Base-by-base conservation (phyloP, 805 yeast genomes). In the Debaryomyces prosopidis region DNA sequence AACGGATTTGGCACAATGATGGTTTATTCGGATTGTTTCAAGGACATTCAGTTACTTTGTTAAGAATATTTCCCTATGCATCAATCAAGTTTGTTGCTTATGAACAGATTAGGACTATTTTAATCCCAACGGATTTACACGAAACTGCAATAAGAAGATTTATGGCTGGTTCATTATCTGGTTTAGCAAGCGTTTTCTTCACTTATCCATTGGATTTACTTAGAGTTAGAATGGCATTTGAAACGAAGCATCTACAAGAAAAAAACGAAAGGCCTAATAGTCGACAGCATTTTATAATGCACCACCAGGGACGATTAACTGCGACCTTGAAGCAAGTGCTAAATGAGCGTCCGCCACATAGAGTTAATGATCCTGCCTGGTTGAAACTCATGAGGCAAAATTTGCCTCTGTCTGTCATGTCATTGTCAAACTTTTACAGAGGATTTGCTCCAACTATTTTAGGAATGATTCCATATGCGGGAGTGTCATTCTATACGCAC, bases 391-490 rank as follows among this genome's bases (percentile, higher is more conserved):
- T 62, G 65, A 54, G 77, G 43, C 50, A 56, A 50, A 52, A 60
- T 44, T 57, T 60, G 42, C 68, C 80, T 37, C 51, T 53, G 47
- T 42, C 53, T 12, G 39, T 70, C 3, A 57, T 67, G 6, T 64
- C 77, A 5, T 46, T 79, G 10, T 68, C 80, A 42, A 92, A 91
- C 68, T 94, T 91, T 64, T 94, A 92, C 68, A 76, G 97, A 46
- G 99, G 99, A 2, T 94, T 92, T 65, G 80, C 87, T 6, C 96
- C 99, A 15, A 94, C 99, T 0, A 84, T 94, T 37, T 57, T 91
- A 34, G 99, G 99, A 9, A 91, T 94, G 96, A 76, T 94, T 17
- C 99, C 99, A 1, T 94, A 94, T 62, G 99, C 99, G 1, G 99
- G 99, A 9, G 97, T 92, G 3, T 88, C 97, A 3, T 94, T 94